Base-by-base conservation (phyloP, 2,329 filamentous ascomycete species). In the Dactylellina leptospora region DNA sequence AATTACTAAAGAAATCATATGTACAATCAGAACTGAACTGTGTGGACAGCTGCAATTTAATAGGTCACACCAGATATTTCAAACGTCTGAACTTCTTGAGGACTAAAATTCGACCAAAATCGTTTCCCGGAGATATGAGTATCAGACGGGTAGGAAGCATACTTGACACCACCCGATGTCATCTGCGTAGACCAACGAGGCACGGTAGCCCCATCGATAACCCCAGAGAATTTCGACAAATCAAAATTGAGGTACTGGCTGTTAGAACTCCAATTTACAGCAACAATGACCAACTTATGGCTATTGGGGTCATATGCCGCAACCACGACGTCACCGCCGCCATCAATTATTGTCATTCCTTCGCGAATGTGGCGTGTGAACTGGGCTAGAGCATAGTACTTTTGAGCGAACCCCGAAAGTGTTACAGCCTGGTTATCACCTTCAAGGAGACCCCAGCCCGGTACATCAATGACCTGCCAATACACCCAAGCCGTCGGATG, bases 401-500 rank as follows among this genome's bases (percentile, higher is more conserved):
- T 82, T 27, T 80, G 79, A 23, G 74, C 78, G 18, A 77, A 77
- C 0, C 69, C 55, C 0, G 77, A 77, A 9, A 82, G 64, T 2
- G 77, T 77, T 42, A 73, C 74, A 1, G 75, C 76, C 3, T 80
- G 78, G 61, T 81, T 82, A 72, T 81, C 78, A 1, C 77, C 81
- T 10, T 79, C 78, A 48, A 82, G 77, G 4, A 82, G 73, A 0
- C 81, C 81, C 81, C 81, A 82, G 11, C 81, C 80, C 9, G 77
- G 76, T 8, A 77, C 78, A 63, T 82, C 81, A 11, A 82, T 74
- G 4, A 78, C 79, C 74, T 82, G 81, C 81, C 81, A 82, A 75
- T 82, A 82, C n/a, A 81, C 78, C 81, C 81, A 82, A 6, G 78
- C 81, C 0, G 79, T 81, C 1, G 81, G 81, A 54, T 78, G 78